Percentiles rank a stretch among this genome's conserved stretches.
Evolutionary conservation across 352 stramenopile species (phyloP).

Genomic region (Phytopythium sindhum): DNA sequence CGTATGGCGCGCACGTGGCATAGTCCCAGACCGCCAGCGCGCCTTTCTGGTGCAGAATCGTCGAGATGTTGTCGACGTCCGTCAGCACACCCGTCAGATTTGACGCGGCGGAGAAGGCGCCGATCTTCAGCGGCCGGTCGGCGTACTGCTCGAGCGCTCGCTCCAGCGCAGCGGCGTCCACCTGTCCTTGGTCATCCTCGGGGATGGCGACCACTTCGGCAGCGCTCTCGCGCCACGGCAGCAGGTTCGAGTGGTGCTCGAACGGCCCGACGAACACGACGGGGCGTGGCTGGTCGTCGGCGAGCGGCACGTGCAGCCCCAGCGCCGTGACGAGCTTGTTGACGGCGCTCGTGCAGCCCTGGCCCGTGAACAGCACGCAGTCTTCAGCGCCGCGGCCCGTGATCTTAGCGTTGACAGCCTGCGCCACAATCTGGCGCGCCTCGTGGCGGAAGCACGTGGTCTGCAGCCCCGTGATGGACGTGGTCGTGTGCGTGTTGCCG

Average conservation of each 20-base stretch:
- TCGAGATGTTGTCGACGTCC: constrained; percentile 87
- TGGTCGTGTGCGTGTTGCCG: constrained; percentile 97
- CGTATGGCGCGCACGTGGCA: constrained; percentile 92
- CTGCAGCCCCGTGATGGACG: constrained; percentile 68
- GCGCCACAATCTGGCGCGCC: constrained; percentile 91
- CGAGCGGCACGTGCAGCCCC: constrained; percentile 37
- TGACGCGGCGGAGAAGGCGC: constrained; percentile 90
- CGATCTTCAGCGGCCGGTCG: constrained; percentile 72
- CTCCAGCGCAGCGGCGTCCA: constrained; percentile 63
- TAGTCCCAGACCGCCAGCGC: constrained; percentile 96
- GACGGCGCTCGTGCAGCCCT: constrained; percentile 81
- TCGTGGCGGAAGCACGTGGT: constrained; percentile 95
- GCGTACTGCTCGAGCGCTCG: constrained; percentile 42
- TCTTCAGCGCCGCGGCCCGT: constrained; percentile 89
- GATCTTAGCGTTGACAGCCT: constrained; percentile 89
- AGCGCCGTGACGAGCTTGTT: constrained; percentile 76
- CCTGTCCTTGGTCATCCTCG: constrained; percentile 36
- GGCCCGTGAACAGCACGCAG: constrained; percentile 94
- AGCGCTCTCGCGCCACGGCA: constrained; percentile 94
- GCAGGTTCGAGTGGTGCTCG: constrained; percentile 97
- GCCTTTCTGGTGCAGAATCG: constrained; percentile 88
- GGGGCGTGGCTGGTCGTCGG: constrained; percentile 11
- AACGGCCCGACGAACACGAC: constrained; percentile 94
- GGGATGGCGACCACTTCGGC: constrained; percentile 80
- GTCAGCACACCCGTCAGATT: constrained; percentile 95